These are phyloP conservation scores for Fistulinella staudtii DNA, from an alignment of 1,284 basidiomycete species.

Conservation along the genomic window DNA sequence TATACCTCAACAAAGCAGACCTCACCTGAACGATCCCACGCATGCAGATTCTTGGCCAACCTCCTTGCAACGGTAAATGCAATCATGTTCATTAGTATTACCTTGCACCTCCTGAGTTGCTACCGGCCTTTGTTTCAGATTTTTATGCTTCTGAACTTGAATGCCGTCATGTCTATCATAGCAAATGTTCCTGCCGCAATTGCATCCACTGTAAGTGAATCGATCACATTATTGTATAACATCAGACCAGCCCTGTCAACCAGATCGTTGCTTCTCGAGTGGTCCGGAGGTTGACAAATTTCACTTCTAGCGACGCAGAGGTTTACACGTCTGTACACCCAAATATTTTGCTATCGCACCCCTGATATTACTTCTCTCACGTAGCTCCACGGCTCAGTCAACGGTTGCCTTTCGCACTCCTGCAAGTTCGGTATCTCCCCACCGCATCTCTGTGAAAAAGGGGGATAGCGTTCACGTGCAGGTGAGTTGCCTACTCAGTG, in stretches of 20 bases:
- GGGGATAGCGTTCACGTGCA: conserved; percentile 47
- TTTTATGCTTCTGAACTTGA: conserved; percentile 69
- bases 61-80: conserved; percentile 55
- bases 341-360: not conserved
- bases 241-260: conserved; percentile 42
- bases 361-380: conserved; percentile 3
- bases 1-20: conserved; percentile 2
- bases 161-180: conserved; percentile 72
- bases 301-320: conserved; percentile 47
- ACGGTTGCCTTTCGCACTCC: conserved; percentile 37
- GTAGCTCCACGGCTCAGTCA: conserved; percentile 34
- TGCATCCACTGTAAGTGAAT: conserved; percentile 52
- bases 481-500: conserved; percentile 29
- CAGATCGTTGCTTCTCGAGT: conserved; percentile 71
- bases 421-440: conserved; percentile 26
- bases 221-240: accelerated
- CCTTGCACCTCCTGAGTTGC: not conserved
- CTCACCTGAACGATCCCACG: not conserved
- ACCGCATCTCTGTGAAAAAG: conserved; percentile 35
- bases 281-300: conserved; percentile 63
- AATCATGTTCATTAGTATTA: not conserved
- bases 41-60: conserved; percentile 56
- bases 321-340: conserved; percentile 47
- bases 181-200: conserved; percentile 71
- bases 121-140: conserved; percentile 35